Evolutionary conservation across 257 asterid genomes (phyloP).

Genomic region (Paraleonurus japonicus): DNA sequence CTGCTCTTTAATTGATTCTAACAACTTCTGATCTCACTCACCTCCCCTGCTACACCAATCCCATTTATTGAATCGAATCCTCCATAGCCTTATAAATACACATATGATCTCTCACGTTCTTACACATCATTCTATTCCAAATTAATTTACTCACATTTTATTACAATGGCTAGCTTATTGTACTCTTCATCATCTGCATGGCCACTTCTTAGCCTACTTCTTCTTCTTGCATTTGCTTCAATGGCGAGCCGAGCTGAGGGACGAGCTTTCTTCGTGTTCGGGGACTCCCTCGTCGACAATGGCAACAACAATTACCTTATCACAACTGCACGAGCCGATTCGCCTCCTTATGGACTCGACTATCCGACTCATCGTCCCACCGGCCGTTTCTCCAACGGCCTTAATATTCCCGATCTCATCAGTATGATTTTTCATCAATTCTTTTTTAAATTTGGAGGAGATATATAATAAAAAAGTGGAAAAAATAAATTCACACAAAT

Average conservation of each 20-base stretch:
- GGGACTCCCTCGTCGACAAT: constrained; percentile 83
- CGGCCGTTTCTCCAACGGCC: constrained; percentile 92
- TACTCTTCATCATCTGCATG: constrained; percentile 28
- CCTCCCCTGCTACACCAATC: not conserved
- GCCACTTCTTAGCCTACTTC: constrained; percentile 24
- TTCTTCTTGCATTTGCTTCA: constrained; percentile 33
- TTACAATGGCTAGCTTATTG: constrained; percentile 10
- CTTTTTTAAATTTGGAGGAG: not conserved
- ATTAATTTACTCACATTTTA: not conserved
- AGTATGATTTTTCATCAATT: constrained; percentile 29
- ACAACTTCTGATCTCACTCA: not conserved
- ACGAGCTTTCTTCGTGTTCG: constrained; percentile 82
- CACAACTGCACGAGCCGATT: constrained; percentile 79
- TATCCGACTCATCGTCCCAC: constrained; percentile 71
- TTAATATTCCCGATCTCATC: constrained; percentile 76
- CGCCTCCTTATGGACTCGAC: constrained; percentile 89
- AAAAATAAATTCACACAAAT: no score
- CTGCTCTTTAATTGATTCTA: not conserved
- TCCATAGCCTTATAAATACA: not conserved
- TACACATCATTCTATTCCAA: not conserved
- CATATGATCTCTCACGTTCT: not conserved
- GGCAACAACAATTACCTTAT: constrained; percentile 81
- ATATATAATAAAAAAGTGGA: no score
- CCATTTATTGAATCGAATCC: not conserved
- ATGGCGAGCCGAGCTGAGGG: constrained; percentile 39